Evolutionary conservation across 2,329 filamentous ascomycete genomes (phyloP).

Genomic region (Colletotrichum eremochloae): DNA sequence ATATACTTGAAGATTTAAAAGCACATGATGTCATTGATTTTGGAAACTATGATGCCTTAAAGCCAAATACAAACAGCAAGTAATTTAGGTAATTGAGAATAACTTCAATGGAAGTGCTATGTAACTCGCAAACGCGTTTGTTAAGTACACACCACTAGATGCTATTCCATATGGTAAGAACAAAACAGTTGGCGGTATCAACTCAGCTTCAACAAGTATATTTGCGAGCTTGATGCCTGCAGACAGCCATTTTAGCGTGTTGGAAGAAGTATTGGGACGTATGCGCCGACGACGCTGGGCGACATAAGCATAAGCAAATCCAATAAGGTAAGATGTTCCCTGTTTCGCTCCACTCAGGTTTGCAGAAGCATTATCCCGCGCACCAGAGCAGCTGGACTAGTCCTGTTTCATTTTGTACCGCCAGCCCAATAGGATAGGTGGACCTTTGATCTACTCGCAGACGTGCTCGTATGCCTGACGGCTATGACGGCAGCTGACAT

Average conservation of each 20-base stretch:
- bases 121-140: no score
- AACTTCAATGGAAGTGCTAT: no score
- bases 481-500: not conserved
- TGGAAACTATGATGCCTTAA: no score
- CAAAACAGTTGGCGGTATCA: not conserved
- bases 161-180: not conserved
- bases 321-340: no score
- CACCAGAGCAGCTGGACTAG: not conserved
- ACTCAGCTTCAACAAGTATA: not conserved
- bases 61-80: no score
- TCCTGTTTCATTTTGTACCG: not conserved
- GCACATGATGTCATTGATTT: not conserved
- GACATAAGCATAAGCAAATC: not conserved
- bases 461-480: not conserved
- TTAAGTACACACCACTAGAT: no score
- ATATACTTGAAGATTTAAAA: fast-evolving
- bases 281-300: not conserved
- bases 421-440: not conserved
- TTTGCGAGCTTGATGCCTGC: not conserved
- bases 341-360: not conserved
- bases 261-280: not conserved
- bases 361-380: not conserved
- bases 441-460: not conserved
- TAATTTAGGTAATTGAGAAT: no score
- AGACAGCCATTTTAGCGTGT: not conserved